Evolutionary conservation across 176 grass and related monocot genomes (phyloP), one percentile per base, ranked within the genome.

Genomic region (Urochloa ruziziensis): DNA sequence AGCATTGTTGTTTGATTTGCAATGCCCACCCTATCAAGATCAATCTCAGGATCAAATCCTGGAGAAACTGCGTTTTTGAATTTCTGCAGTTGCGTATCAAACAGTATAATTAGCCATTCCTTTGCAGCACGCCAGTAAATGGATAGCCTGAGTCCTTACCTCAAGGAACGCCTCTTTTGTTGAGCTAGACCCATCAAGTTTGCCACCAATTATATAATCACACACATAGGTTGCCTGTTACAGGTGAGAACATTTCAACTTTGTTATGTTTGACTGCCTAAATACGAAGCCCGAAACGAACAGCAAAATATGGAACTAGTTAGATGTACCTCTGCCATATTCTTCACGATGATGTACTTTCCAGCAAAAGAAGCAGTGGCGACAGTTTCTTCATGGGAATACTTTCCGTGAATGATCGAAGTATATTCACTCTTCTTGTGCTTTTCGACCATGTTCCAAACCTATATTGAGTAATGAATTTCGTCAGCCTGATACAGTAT

Each of bases 1-100:
- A 99, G 89, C 97, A 99, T 99, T 70, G 97, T 99, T 89, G 97
- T 99, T 84, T 99, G 97, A 94, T 99, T 99, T 70, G 97, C 97
- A 89, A 99, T 99, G 17, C 97, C 97, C 34, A 92, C 73, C 90
- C 89, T 99, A 35, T 52, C 80, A 67, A 99, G 85, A 77, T 99
- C 91, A 77, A 94, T 81, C 94, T 99, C 91, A 48, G 97, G 97
- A 87, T 99, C 97, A 83, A 99, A 96, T 89, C 91, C 97, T 25
- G 80, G 62, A 78, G 97, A 96, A 83, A 96, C 44, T 67, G 97
- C 93, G 19, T 74, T 88, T 69, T 96, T 96, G 81, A 99, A 99
- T 96, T 99, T 99, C 97, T 99, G 85, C 51, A 84, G 68, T 46
- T 36, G 17, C 67, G 48, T 16, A 35, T 10, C 15, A 54, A 83